Conservation (phyloP, 192 early-diverging fungal genomes). For the Rhizophagus clarus region DNA sequence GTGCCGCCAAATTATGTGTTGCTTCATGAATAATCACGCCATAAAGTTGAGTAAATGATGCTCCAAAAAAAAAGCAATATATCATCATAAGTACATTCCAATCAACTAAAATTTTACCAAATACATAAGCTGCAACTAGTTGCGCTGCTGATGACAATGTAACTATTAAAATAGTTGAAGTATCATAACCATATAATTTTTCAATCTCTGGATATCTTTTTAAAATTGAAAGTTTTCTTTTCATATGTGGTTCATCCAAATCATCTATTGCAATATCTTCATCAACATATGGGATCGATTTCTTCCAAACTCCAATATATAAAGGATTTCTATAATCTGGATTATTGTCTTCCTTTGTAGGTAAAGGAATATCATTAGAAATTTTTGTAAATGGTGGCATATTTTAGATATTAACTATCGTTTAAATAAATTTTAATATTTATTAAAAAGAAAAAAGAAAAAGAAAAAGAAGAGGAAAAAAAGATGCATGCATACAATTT, state of each 20-base stretch:
- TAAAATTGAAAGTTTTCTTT: constrained; percentile 87
- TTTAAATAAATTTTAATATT: neutral
- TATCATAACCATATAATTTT: constrained; percentile 82
- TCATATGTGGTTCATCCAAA: constrained; percentile 93
- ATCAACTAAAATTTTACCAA: constrained; percentile 67
- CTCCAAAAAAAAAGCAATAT: constrained; percentile 79
- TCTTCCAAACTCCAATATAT: constrained; percentile 82
- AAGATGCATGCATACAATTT: no score
- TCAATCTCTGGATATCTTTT: constrained; percentile 87
- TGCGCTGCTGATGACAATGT: constrained; percentile 69
- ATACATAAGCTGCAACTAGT: constrained; percentile 77
- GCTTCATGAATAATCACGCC: constrained; percentile 94
- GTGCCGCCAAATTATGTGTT: constrained; percentile 81
- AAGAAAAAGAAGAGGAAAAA: no score
- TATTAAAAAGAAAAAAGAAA: neutral
- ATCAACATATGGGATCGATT: constrained; percentile 73
- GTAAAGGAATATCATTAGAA: neutral
- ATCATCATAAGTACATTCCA: constrained; percentile 68
- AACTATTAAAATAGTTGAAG: constrained; percentile 75
- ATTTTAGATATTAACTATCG: neutral
- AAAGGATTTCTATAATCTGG: constrained; percentile 72
- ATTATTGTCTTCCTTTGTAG: neutral
- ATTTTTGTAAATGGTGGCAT: neutral
- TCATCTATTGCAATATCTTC: constrained; percentile 80
- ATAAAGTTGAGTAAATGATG: constrained; percentile 77